A percentile compares a stretch with the other conserved stretches of the same genome.
phyloP scores from a whole-genome alignment of 192 early-diverging fungal genomes.

The Chytriomyces sp. region DNA sequence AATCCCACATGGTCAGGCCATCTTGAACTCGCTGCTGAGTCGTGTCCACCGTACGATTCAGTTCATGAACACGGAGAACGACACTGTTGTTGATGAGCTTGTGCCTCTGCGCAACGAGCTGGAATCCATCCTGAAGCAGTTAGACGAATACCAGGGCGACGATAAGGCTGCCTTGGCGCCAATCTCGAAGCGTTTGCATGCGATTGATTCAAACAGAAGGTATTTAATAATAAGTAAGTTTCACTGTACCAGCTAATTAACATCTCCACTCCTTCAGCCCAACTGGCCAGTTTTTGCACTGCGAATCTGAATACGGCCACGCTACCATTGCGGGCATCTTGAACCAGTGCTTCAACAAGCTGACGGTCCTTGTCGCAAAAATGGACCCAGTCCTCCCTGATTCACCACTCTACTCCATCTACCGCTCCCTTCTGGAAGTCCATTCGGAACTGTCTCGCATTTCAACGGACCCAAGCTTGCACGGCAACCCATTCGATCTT shows the following conservation, averaged over 20 bases:
- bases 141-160: not conserved
- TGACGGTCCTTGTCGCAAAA: constrained; percentile 20
- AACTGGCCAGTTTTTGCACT: constrained; percentile 18
- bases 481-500: constrained; percentile 11
- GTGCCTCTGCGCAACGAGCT: constrained; percentile 32
- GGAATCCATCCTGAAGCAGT: constrained; percentile 12
- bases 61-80: constrained; percentile 17
- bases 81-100: constrained; percentile 22
- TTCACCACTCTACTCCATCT: constrained; percentile 19
- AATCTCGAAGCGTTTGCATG: constrained; percentile 26
- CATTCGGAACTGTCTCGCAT: constrained; percentile 18
- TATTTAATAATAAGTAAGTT: not conserved
- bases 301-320: constrained; percentile 19
- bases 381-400: constrained; percentile 20
- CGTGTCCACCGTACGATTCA: constrained; percentile 23
- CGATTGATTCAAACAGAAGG: constrained; percentile 30
- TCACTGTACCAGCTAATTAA: not conserved
- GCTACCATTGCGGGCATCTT: constrained; percentile 35
- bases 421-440: constrained; percentile 25
- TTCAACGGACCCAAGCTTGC: not conserved
- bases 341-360: constrained; percentile 27
- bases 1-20: constrained; percentile 34
- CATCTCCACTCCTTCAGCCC: constrained; percentile 8
- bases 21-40: constrained; percentile 22
- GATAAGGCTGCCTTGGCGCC: constrained; percentile 21